phyloP scores from a whole-genome alignment of 2,329 filamentous ascomycete genomes.

The Phaeosphaeria sp. region DNA sequence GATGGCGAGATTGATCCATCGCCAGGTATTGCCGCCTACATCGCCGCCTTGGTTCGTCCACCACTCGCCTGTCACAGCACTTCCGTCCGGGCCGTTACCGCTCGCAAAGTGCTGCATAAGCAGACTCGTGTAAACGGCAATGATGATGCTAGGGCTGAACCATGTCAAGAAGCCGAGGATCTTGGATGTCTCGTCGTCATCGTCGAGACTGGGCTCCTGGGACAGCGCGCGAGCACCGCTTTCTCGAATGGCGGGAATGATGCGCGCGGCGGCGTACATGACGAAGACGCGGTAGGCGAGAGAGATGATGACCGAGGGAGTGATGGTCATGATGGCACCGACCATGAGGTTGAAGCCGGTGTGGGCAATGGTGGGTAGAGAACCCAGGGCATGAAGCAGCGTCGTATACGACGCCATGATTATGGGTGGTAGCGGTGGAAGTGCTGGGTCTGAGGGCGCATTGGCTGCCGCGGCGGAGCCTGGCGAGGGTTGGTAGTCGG shows the following conservation, averaged over 20 bases:
- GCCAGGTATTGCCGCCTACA: slow-evolving; percentile 83
- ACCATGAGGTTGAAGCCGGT: slow-evolving; percentile 86
- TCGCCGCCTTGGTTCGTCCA: slow-evolving; percentile 88
- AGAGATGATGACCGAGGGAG: slow-evolving; percentile 93
- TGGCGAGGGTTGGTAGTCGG: slow-evolving; percentile 87
- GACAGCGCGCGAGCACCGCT: slow-evolving; percentile 82
- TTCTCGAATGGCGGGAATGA: slow-evolving; percentile 92
- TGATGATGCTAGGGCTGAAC: slow-evolving; percentile 93
- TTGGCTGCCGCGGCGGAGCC: slow-evolving; percentile 60
- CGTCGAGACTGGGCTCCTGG: slow-evolving; percentile 84
- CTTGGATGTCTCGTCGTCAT: slow-evolving; percentile 80
- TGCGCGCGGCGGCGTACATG: slow-evolving; percentile 92
- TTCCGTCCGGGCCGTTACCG: slow-evolving; percentile 59
- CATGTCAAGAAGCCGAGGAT: slow-evolving; percentile 85
- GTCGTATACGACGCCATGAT: slow-evolving; percentile 99
- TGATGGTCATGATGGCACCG: slow-evolving; percentile 93
- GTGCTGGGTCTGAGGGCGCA: slow-evolving; percentile 74
- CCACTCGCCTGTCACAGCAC: slow-evolving; percentile 64
- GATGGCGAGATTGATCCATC: slow-evolving; percentile 89
- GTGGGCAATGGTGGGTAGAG: slow-evolving; percentile 81
- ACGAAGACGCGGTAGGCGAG: slow-evolving; percentile 93
- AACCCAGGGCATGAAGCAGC: slow-evolving; percentile 80
- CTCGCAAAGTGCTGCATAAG: slow-evolving; percentile 92
- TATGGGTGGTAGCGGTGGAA: slow-evolving; percentile 94
- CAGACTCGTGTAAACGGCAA: slow-evolving; percentile 94